Evolutionary conservation across 345 rosid genomes (phyloP).

Genomic region (Salix arbutifolia): DNA sequence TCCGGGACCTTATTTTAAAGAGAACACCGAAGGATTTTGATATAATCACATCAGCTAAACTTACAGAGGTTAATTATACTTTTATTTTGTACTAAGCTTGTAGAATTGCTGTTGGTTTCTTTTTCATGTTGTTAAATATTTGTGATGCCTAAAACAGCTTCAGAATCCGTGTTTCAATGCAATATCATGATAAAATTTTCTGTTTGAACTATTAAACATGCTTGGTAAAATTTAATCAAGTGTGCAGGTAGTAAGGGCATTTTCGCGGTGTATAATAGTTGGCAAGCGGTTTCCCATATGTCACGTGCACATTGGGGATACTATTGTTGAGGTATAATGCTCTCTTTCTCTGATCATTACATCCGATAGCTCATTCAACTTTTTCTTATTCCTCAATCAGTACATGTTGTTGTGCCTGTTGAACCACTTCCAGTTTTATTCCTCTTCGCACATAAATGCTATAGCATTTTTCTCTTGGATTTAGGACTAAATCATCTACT

Average conservation of each 20-base stretch:
- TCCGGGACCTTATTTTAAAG: slow-evolving; percentile 84
- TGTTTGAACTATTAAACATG: not conserved
- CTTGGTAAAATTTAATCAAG: not conserved
- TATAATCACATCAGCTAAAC: slow-evolving; percentile 82
- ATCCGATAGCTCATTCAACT: not conserved
- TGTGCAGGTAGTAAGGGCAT: slow-evolving; percentile 45
- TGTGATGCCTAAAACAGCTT: not conserved
- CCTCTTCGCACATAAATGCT: not conserved
- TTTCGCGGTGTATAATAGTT: slow-evolving; percentile 49
- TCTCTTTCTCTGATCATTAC: not conserved
- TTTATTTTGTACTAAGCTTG: not conserved
- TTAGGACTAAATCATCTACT: not conserved
- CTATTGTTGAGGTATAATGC: slow-evolving; percentile 47
- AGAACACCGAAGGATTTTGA: slow-evolving; percentile 86
- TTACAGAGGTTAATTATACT: slow-evolving; percentile 55
- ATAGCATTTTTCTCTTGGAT: not conserved
- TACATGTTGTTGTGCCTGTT: not conserved
- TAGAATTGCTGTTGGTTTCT: not conserved
- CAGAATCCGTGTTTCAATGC: not conserved
- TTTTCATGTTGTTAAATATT: not conserved
- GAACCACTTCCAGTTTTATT: not conserved
- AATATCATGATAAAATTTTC: not conserved
- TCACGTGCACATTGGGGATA: slow-evolving; percentile 48
- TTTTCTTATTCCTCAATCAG: not conserved
- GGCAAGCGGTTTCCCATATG: slow-evolving; percentile 74